phyloP scores from a whole-genome alignment of 352 stramenopile species.

The Phytopythium vexans region DNA sequence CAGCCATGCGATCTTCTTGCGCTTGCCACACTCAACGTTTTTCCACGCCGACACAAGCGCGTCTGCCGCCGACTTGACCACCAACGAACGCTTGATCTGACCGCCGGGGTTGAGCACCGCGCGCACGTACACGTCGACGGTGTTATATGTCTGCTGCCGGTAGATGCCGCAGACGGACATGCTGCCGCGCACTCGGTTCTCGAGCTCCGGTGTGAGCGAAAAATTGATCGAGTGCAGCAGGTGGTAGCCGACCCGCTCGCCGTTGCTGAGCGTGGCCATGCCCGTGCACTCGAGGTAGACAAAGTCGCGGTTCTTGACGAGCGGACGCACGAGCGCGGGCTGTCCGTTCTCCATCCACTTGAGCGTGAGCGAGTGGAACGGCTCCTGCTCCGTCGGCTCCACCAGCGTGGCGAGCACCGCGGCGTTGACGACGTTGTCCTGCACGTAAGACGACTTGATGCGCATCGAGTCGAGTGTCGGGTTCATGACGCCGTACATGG shows the following conservation, averaged over 20 bases:
- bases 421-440: conserved; percentile 37
- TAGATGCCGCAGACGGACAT: conserved; percentile 40
- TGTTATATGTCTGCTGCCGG: conserved; percentile 24
- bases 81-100: conserved; percentile 22
- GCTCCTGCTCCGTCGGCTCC: conserved; percentile 32
- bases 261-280: conserved; percentile 19
- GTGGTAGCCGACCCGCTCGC: conserved; percentile 53
- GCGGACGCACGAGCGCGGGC: conserved; percentile 17
- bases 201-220: conserved; percentile 23
- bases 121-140: conserved; percentile 33
- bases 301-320: conserved; percentile 51
- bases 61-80: conserved; percentile 15
- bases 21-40: conserved; percentile 22
- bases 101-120: conserved; percentile 31
- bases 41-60: conserved; percentile 25
- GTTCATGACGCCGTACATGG: conserved; percentile 37
- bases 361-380: conserved; percentile 35
- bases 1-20: conserved; percentile 36
- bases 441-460: conserved; percentile 40
- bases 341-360: conserved; percentile 37
- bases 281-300: conserved; percentile 56
- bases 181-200: conserved; percentile 18
- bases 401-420: conserved; percentile 46
- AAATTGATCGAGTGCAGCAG: conserved; percentile 53
- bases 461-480: conserved; percentile 24